Evolutionary conservation across 1,284 basidiomycete genomes (phyloP), one percentile per base, ranked within the genome.

Genomic region (Ceratobasidium theobromae): DNA sequence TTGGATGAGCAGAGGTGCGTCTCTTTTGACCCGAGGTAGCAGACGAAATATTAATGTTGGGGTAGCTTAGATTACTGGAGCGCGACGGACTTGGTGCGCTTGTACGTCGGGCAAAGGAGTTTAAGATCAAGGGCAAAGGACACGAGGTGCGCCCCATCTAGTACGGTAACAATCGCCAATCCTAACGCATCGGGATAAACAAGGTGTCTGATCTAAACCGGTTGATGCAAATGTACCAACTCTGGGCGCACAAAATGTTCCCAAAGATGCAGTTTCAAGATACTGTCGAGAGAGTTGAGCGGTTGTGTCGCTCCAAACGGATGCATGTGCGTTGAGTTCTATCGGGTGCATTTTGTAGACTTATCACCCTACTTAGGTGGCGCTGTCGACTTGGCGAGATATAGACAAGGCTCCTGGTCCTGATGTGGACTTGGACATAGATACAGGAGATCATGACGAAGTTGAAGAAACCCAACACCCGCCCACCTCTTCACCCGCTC

Each of bases 161-260:
- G 0, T 41, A 68, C 21, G 21, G 12, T 18, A 41, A 18, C 18
- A 18, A 41, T 18, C 8, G 16, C 45, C 25, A 27, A 35, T 40
- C 52, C 43, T 32, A 27, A 14, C 41, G 16, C 21, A n/a, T n/a
- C 25, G 21, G 12, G 3, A 32, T 27, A 2, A 18, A 38, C 4
- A 72, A 95, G 93, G 79, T 79, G 23, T 76, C 82, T 62, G 94
- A 98, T 74, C 81, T 98, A 38, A 84, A 84, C 69, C 80, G 88
- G 33, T 76, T 97, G 16, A 79, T 97, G 62, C 84, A 87, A 70
- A 78, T 89, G 58, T 97, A 97, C 74, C 92, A 93, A 72, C 88
- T 94, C 72, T 98, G 95, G 95, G 83, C 92, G 1, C 95, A 97
- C 76, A 83, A 83, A 70, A 82, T 98, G 82, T 95, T 89, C 73